Evolutionary conservation across 2,329 filamentous ascomycete genomes (phyloP).

Genomic region (Aureobasidium lini): DNA sequence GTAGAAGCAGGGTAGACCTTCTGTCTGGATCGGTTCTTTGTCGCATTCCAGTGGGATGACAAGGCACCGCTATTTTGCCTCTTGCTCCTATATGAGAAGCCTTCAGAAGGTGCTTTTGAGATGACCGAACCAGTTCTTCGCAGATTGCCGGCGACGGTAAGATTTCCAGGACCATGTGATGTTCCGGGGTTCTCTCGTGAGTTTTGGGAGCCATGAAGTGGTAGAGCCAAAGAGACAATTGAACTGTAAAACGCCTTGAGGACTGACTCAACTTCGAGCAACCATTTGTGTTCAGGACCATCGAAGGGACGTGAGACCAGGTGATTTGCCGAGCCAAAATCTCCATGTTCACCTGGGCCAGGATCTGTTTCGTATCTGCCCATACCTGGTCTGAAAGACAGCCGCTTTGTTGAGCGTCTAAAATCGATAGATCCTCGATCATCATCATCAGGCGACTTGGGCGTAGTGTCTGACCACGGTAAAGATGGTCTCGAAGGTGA

Average conservation of each 20-base stretch:
- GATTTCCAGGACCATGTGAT: conserved; percentile 23
- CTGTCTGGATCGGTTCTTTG: conserved; percentile 77
- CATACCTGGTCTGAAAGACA: conserved; percentile 36
- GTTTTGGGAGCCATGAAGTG: conserved; percentile 67
- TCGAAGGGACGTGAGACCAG: conserved; percentile 71
- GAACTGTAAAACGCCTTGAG: conserved; percentile 87
- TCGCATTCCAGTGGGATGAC: conserved; percentile 65
- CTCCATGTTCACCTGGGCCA: conserved; percentile 2
- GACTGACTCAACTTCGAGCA: conserved; percentile 80
- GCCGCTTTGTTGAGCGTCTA: conserved; percentile 31
- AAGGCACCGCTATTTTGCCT: conserved; percentile 58
- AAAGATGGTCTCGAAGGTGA: conserved; percentile 21
- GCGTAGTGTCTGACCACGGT: conserved; percentile 25
- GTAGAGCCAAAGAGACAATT: conserved; percentile 79
- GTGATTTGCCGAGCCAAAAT: conserved; percentile 56
- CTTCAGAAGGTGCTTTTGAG: conserved; percentile 87
- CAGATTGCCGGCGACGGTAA: conserved; percentile 61
- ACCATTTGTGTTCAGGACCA: conserved; percentile 73
- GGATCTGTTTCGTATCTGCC: conserved; percentile 22
- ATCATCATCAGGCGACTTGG: conserved; percentile 19
- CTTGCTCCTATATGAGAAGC: conserved; percentile 59
- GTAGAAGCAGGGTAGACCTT: conserved; percentile 69
- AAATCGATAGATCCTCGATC: conserved; percentile 29
- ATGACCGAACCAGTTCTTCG: conserved; percentile 84
- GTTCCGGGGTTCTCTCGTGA: conserved; percentile 20